Percentiles rank a stretch among this genome's conserved stretches.
These are phyloP conservation scores for Solanum hybrid DNA, from an alignment of 305 asterid genomes.

Conservation along the genomic window DNA sequence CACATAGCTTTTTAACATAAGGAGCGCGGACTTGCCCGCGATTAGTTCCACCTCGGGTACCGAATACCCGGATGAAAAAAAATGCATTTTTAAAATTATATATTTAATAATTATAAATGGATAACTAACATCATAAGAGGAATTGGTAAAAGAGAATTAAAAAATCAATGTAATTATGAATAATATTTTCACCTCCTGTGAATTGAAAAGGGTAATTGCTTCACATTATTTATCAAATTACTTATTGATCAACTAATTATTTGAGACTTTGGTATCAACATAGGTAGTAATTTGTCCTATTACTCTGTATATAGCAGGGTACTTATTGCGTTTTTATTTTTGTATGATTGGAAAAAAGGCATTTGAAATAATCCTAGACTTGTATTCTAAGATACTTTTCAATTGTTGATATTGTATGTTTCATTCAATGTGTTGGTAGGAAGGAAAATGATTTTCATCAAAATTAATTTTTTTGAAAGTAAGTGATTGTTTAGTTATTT, in stretches of 20 bases:
- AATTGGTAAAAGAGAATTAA: neutral
- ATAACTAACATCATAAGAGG: neutral
- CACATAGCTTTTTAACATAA: neutral
- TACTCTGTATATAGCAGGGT: neutral
- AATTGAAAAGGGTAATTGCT: neutral
- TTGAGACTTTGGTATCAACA: neutral
- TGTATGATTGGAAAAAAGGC: neutral
- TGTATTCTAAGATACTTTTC: neutral
- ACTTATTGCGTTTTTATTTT: neutral
- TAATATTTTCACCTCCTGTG: neutral
- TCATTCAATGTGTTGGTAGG: neutral
- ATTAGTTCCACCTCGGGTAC: no score
- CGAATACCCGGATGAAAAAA: no score
- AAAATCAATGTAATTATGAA: neutral
- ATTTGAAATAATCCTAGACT: neutral
- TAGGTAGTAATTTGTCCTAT: neutral
- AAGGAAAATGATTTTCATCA: neutral
- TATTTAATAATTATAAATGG: neutral
- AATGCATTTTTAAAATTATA: neutral
- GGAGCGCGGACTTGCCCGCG: neutral
- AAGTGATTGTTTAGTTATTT: no score
- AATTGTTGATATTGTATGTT: neutral
- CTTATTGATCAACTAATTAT: neutral
- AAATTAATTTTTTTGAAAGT: no score
- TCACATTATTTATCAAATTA: neutral